A percentile compares a stretch with the other conserved stretches of the same genome.
Evolutionary conservation across 352 stramenopile genomes (phyloP).

Genomic region (Elongisporangium prolatum): DNA sequence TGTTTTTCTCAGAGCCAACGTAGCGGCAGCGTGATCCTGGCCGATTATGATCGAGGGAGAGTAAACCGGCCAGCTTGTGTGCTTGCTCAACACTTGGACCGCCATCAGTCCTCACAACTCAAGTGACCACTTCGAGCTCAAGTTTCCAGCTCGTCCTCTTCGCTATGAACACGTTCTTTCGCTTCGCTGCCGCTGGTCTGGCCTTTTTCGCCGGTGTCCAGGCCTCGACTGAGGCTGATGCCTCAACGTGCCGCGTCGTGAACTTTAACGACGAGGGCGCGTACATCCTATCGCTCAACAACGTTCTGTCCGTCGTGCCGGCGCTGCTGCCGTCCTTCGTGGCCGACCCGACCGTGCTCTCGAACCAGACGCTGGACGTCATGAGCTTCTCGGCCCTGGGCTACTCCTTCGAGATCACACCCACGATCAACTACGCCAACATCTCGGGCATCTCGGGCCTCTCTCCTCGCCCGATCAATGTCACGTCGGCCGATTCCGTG

Average conservation of each 20-base stretch:
- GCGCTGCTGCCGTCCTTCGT: constrained; percentile 25
- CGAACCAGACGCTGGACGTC: constrained; percentile 18
- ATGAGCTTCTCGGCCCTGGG: constrained; percentile 26
- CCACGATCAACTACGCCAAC: constrained; percentile 21
- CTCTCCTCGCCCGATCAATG: constrained; percentile 36
- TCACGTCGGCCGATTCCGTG: constrained; percentile 26
- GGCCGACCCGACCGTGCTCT: constrained; percentile 19
- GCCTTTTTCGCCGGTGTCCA: constrained; percentile 9
- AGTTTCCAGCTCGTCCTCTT: constrained; percentile 1
- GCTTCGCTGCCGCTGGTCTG: constrained; percentile 17
- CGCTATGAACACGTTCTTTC: constrained; percentile 36
- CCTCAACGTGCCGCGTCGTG: constrained; percentile 10
- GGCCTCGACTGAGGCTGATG: constrained; percentile 17
- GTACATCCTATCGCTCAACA: constrained; percentile 25
- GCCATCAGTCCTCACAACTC: constrained; percentile 8
- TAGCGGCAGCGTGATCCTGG: neutral
- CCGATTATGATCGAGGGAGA: neutral
- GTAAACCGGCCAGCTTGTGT: neutral
- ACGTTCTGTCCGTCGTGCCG: constrained; percentile 17
- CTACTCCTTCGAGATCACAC: constrained; percentile 23
- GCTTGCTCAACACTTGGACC: neutral
- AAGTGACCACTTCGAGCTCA: constrained; percentile 23
- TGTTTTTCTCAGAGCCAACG: neutral
- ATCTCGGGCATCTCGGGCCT: constrained; percentile 29
- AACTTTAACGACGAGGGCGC: constrained; percentile 16